Base-by-base conservation (phyloP, 73 alveolate genomes). In the Effrenium voratum region DNA sequence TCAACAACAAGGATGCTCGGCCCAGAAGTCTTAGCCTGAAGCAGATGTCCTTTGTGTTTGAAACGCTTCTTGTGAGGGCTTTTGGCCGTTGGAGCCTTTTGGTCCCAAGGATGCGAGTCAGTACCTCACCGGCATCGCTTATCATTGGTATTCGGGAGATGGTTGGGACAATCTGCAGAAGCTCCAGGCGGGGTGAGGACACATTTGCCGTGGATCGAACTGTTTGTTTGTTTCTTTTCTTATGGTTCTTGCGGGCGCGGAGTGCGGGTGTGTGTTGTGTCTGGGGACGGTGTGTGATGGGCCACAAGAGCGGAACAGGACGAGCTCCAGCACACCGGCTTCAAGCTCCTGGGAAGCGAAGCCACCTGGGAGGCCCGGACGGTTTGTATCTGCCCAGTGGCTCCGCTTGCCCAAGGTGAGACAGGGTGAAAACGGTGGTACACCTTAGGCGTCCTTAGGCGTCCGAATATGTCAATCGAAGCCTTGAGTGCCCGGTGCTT, bases 141-240 rank as follows among this genome's bases (percentile, higher is more conserved):
- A 90, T 55, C 97, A 90, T n/a, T 90, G 97, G 97, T 90, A 90
- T 46, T 49, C 97, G 32, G 97, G 97, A 52, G 97, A 90, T 55
- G 97, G 97, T 43, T 90, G 82, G 66, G 76, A 90, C 57, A 38
- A 90, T 32, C 86, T 90, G 86, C 68, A 90, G 32, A 70, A 79
- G 22, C 46, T 90, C 68, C 82, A 90, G 97, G 97, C 46, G 60
- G 26, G n/a, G n/a, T n/a, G n/a, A n/a, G n/a, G n/a, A n/a, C n/a
- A n/a, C n/a, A n/a, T n/a, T n/a, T n/a, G n/a, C n/a, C n/a, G n/a
- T n/a, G n/a, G n/a, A n/a, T n/a, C n/a, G n/a, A n/a, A n/a, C n/a
- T n/a, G n/a, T n/a, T n/a, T n/a, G n/a, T n/a, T n/a, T n/a, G n/a
- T n/a, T n/a, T n/a, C n/a, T n/a, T n/a, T n/a, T n/a, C n/a, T n/a